Conservation (phyloP, 2,329 filamentous ascomycete species). For the Bipolaris gigantea region DNA sequence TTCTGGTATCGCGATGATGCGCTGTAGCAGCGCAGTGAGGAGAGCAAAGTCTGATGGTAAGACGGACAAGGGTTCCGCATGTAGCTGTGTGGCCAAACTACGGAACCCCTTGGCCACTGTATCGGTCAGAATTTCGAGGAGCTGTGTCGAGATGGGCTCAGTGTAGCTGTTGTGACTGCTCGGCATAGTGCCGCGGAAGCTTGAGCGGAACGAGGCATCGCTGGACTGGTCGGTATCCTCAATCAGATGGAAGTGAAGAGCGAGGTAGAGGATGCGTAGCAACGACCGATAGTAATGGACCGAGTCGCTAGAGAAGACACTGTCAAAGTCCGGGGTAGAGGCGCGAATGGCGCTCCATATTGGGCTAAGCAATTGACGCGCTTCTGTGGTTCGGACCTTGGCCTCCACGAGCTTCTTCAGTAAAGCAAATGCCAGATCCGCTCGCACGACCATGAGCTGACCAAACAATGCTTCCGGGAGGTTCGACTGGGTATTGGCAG, state of each 20-base stretch:
- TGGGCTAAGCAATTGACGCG: conserved; percentile 57
- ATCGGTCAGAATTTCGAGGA: conserved; percentile 78
- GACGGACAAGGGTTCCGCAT: conserved; percentile 68
- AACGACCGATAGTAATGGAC: conserved; percentile 79
- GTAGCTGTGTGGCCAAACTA: conserved; percentile 76
- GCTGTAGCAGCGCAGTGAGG: conserved; percentile 84
- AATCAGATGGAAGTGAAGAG: conserved; percentile 65
- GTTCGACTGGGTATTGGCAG: conserved; percentile 71
- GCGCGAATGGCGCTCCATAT: conserved; percentile 64
- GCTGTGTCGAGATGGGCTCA: conserved; percentile 39
- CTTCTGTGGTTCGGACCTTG: conserved; percentile 53
- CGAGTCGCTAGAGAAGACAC: conserved; percentile 58
- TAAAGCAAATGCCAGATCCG: conserved; percentile 79
- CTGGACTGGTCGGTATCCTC: conserved; percentile 38
- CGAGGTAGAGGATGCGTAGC: conserved; percentile 81
- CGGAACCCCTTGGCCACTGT: conserved; percentile 83
- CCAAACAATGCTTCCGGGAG: conserved; percentile 81
- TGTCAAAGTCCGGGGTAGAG: conserved; percentile 61
- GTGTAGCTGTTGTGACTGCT: conserved; percentile 48
- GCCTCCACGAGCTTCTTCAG: conserved; percentile 74
- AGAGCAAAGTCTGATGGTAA: conserved; percentile 82
- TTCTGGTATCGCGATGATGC: conserved; percentile 75
- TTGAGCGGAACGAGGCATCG: conserved; percentile 34
- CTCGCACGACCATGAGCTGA: conserved; percentile 72
- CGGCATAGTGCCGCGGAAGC: conserved; percentile 41